phyloP scores from a whole-genome alignment of 345 rosid genomes.

The Melastoma malabathricum region DNA sequence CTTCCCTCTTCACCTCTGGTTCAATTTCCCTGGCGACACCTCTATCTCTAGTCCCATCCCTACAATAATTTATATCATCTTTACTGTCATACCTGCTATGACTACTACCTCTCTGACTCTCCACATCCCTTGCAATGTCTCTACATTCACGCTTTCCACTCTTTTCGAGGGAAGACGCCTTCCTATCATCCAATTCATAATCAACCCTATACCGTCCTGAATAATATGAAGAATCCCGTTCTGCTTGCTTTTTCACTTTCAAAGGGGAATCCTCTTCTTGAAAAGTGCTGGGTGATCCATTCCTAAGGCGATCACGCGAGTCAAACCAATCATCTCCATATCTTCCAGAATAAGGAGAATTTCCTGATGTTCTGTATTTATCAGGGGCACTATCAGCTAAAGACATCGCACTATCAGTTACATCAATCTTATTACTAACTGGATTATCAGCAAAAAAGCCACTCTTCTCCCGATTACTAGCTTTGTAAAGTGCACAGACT shows the following conservation, averaged over 20 bases:
- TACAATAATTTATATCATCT: constrained; percentile 22
- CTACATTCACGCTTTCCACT: constrained; percentile 23
- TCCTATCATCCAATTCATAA: constrained; percentile 19
- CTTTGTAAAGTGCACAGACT: constrained; percentile 16
- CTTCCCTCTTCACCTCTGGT: constrained; percentile 9
- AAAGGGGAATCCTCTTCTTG: constrained; percentile 29
- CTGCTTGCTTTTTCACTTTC: constrained; percentile 19
- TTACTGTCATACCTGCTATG: constrained; percentile 20
- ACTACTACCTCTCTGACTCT: constrained; percentile 7
- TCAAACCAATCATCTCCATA: constrained; percentile 33
- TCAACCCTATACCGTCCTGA: constrained; percentile 5
- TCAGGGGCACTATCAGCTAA: constrained; percentile 8
- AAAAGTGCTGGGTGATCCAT: constrained; percentile 30
- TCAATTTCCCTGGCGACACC: constrained; percentile 19
- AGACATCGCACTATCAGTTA: constrained; percentile 9
- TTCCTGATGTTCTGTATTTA: constrained; percentile 14
- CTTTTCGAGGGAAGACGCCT: constrained; percentile 14
- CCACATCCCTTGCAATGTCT: constrained; percentile 1
- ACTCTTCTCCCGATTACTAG: constrained; percentile 25
- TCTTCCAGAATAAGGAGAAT: constrained; percentile 25
- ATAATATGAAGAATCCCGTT: constrained; percentile 10
- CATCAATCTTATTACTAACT: constrained; percentile 16
- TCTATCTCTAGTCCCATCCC: constrained; percentile 18
- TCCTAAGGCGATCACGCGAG: constrained; percentile 35
- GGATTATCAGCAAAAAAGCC: constrained; percentile 15